Conservation (phyloP, 768 basidiomycete genomes). For the Rhodotorula sphaerocarpa region DNA sequence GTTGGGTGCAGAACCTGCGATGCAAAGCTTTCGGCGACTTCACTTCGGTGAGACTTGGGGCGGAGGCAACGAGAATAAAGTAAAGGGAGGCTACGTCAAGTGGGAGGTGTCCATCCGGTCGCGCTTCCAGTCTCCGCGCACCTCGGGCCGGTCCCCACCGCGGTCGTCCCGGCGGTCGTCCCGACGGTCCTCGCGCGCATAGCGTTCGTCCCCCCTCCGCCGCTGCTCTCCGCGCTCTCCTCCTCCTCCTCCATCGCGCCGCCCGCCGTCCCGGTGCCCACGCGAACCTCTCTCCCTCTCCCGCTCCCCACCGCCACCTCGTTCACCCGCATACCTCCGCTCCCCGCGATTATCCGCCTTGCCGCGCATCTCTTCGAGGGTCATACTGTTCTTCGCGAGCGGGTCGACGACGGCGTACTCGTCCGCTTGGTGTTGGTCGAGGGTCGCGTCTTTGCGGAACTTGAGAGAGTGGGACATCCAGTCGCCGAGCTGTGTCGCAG, state of each 20-base stretch:
- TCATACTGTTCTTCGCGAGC: constrained; percentile 23
- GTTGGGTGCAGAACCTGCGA: too few species aligned
- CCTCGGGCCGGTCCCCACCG: constrained; percentile 20
- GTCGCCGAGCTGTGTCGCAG: constrained; percentile 24
- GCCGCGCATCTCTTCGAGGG: constrained; percentile 28
- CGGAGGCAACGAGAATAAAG: too few species aligned
- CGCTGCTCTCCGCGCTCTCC: neutral
- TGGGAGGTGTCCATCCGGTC: constrained; percentile 21
- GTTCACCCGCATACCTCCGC: constrained; percentile 10
- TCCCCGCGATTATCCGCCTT: neutral
- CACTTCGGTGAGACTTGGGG: too few species aligned
- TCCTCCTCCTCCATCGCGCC: neutral
- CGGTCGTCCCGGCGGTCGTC: neutral
- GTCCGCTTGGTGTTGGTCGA: constrained; percentile 32
- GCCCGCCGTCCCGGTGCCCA: neutral
- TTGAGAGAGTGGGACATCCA: constrained; percentile 37
- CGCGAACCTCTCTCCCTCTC: neutral
- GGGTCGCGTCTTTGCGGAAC: constrained; percentile 40
- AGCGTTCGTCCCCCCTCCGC: neutral
- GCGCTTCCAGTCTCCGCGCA: constrained; percentile 22
- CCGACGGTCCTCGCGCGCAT: neutral
- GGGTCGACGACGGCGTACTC: constrained; percentile 33
- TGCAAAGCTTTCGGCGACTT: too few species aligned
- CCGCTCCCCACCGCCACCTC: constrained; percentile 1
- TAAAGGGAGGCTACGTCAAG: constrained; percentile 24